phyloP scores from a whole-genome alignment of 768 basidiomycete species.

The Lentinula sp. region DNA sequence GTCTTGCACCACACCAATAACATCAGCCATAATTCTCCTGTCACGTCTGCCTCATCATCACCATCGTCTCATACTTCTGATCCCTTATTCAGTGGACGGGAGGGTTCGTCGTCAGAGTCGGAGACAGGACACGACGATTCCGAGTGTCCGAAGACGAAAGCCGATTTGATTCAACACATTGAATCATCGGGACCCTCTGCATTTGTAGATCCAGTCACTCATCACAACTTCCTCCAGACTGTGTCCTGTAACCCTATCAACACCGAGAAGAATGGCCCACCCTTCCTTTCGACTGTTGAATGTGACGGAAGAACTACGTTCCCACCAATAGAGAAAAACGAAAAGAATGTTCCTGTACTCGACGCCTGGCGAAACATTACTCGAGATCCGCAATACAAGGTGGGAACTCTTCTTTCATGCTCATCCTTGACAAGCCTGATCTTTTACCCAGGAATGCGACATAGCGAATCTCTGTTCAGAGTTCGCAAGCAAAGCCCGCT shows the following conservation, averaged over 20 bases:
- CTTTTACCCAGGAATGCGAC: constrained; percentile 53
- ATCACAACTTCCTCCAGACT: constrained; percentile 20
- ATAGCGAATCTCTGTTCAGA: constrained; percentile 75
- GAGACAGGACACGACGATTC: constrained; percentile 19
- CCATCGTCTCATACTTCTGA: constrained; percentile 32
- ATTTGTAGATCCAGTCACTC: constrained; percentile 34
- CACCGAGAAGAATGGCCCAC: constrained; percentile 34
- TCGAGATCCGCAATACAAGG: constrained; percentile 71
- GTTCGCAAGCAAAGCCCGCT: constrained; percentile 76
- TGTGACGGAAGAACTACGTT: constrained; percentile 60
- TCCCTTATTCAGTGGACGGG: constrained; percentile 7
- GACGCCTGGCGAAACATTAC: constrained; percentile 77
- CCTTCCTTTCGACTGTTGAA: constrained; percentile 47
- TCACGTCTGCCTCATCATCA: constrained; percentile 25
- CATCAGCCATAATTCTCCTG: constrained; percentile 14
- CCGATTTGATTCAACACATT: constrained; percentile 46
- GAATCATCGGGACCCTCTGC: constrained; percentile 51
- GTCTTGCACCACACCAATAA: constrained; percentile 39
- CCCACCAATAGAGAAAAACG: constrained; percentile 62
- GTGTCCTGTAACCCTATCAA: not conserved
- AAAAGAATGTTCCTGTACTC: constrained; percentile 71
- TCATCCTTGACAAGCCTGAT: not conserved
- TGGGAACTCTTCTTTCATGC: constrained; percentile 25
- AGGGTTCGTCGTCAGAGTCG: constrained; percentile 21
- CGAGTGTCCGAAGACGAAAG: constrained; percentile 50